Percentiles rank a stretch among this genome's conserved stretches.
These are phyloP conservation scores for Pseudogymnoascus sp. DNA, from an alignment of 2,329 filamentous ascomycete species.

Conservation along the genomic window DNA sequence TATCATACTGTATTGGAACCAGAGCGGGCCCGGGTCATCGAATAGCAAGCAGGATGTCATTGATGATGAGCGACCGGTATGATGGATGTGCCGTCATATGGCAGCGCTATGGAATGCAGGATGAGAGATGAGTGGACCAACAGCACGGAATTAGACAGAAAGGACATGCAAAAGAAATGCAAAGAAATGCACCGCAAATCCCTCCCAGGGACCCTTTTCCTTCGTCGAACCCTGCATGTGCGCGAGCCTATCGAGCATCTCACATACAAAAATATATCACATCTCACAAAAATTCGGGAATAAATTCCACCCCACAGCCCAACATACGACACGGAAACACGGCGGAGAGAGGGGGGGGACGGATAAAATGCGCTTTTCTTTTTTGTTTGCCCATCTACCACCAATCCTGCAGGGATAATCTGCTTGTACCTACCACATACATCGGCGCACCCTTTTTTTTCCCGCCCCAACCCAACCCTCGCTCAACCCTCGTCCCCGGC, in stretches of 20 bases:
- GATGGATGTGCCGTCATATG: constrained; percentile 6
- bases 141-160: not conserved
- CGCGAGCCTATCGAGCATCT: not conserved
- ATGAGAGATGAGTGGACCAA: not conserved
- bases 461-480: not conserved
- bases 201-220: not conserved
- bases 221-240: not conserved
- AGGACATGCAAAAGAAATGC: not conserved
- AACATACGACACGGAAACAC: not conserved
- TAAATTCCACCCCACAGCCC: not conserved
- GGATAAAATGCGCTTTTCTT: not conserved
- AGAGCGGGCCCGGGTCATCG: not conserved
- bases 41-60: not conserved
- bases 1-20: not conserved
- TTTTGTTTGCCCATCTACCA: not conserved
- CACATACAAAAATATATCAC: not conserved
- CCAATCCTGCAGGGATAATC: not conserved
- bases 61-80: constrained; percentile 6
- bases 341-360: too few relatives aligned
- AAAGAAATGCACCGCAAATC: not conserved
- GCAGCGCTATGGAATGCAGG: not conserved
- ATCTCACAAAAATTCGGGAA: not conserved
- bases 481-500: not conserved
- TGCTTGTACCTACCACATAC: not conserved
- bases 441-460: not conserved